Percentiles rank a stretch among this genome's conserved stretches.
Conservation (phyloP, 2,329 filamentous ascomycete genomes). For the Thelonectria blattea region DNA sequence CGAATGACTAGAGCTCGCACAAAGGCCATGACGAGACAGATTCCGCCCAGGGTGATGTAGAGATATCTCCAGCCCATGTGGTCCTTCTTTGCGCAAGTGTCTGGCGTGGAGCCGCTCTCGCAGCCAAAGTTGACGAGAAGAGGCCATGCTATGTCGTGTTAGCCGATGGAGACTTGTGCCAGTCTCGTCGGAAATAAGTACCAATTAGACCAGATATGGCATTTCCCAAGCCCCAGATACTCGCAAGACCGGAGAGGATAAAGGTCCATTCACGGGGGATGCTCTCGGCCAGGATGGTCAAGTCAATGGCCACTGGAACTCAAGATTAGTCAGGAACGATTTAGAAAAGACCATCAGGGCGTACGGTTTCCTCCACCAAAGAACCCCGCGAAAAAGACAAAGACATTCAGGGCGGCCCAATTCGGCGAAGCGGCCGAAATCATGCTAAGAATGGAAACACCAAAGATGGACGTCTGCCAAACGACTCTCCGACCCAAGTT, state of each 20-base stretch:
- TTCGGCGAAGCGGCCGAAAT: conserved; percentile 25
- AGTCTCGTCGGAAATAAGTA: neutral
- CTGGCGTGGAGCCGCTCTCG: conserved; percentile 25
- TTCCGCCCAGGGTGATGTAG: conserved; percentile 47
- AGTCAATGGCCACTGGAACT: conserved; percentile 24
- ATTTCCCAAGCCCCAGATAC: conserved; percentile 29
- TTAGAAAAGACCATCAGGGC: neutral
- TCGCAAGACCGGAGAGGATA: conserved; percentile 24
- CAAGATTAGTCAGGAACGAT: neutral
- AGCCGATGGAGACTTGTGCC: neutral
- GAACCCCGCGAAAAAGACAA: conserved; percentile 19
- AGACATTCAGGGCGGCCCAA: conserved; percentile 27
- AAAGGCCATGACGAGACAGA: conserved; percentile 47
- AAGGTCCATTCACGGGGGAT: conserved; percentile 27
- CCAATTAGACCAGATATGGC: conserved; percentile 27
- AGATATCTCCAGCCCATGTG: conserved; percentile 55
- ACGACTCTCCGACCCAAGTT: conserved; percentile 26
- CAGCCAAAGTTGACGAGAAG: conserved; percentile 30
- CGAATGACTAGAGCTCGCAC: conserved; percentile 49
- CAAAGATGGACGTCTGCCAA: conserved; percentile 32
- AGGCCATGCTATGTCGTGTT: conserved; percentile 24
- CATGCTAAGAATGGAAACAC: conserved; percentile 21
- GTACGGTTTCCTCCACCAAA: conserved; percentile 31
- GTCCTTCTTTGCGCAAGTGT: conserved; percentile 42
- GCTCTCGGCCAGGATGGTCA: conserved; percentile 30